Percentiles rank a stretch among this genome's conserved stretches.
These are phyloP conservation scores for Sanghuangporus weigelae DNA, from an alignment of 1,284 basidiomycete genomes.

Conservation along the genomic window DNA sequence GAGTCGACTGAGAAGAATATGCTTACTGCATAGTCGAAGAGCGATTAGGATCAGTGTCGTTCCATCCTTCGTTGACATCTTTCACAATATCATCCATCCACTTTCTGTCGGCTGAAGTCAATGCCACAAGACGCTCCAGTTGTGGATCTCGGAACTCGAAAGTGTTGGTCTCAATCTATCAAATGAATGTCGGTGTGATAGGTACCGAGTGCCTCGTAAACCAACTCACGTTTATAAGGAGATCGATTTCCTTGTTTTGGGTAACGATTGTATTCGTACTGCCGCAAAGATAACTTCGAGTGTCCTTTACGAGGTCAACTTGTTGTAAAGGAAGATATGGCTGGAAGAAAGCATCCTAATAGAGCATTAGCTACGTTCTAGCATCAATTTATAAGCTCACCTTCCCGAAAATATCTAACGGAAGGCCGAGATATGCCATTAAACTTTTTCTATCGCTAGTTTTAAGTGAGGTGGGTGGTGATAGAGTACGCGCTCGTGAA, in stretches of 20 bases:
- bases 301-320: conserved; percentile 80
- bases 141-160: conserved; percentile 84
- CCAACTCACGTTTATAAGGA: conserved; percentile 81
- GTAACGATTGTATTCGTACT: conserved; percentile 97
- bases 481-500: conserved; percentile 57
- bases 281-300: conserved; percentile 83
- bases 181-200: not conserved
- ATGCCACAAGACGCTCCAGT: conserved; percentile 69
- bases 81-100: conserved; percentile 83
- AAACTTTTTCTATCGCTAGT: conserved; percentile 92
- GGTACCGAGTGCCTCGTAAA: not conserved
- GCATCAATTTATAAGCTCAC: conserved; percentile 28
- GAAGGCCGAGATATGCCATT: conserved; percentile 88
- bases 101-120: conserved; percentile 92
- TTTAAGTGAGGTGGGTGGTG: conserved; percentile 74
- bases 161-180: conserved; percentile 74
- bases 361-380: not conserved
- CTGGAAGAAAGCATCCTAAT: conserved; percentile 90
- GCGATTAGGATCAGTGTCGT: conserved; percentile 52
- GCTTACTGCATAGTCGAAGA: conserved; percentile 59
- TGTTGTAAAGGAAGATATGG: conserved; percentile 97
- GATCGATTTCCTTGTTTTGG: conserved; percentile 87
- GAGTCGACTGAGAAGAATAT: not conserved
- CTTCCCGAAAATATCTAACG: conserved; percentile 83
- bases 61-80: conserved; percentile 81